Evolutionary conservation across 2,329 filamentous ascomycete genomes (phyloP), one percentile per base, ranked within the genome.

Genomic region (Monilinia aucupariae): DNA sequence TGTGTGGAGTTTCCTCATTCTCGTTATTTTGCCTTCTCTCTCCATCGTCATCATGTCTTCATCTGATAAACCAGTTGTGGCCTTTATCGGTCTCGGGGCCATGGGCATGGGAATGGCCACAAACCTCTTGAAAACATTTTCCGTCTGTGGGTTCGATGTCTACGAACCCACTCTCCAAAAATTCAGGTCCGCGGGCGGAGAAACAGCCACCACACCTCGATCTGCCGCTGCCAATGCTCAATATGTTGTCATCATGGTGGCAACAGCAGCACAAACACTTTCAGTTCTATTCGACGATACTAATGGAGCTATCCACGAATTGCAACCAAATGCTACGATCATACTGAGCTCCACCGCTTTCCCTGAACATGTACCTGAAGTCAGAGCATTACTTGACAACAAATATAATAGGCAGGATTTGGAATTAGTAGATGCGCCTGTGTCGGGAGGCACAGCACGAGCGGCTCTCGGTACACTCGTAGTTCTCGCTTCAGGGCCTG

Each of bases 71-170:
- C 39, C 50, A 53, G 66, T 0, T 9, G 41, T 59, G 39, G 68
- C 68, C 52, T 70, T 70, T 54, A 62, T 70, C 2, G 89, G 89
- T 78, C 85, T 92, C 3, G 89, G 89, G 63, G 88, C 88, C 75
- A 91, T 91, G 89, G 89, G 89, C 72, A 89, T 90, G 74, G 89
- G 89, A 72, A 91, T 92, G 88, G 89, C 89, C 67, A 89, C 84
- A 64, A 82, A 91, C 72, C 82, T 92, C 52, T 78, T 91, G 70
- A 84, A 85, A 68, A 77, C 82, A 67, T 89, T 87, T 74, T 65
- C 77, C 32, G 87, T 91, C 30, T 86, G 83, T 27, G 88, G 88
- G 62, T 91, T 85, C 73, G 89, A 92, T 71, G 82, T 91, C 48
- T 90, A 83, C 77, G 77, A 78, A 2, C 85, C 87, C 7, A 85